These are phyloP conservation scores for Populus alba DNA, from an alignment of 345 rosid genomes.

Conservation along the genomic window DNA sequence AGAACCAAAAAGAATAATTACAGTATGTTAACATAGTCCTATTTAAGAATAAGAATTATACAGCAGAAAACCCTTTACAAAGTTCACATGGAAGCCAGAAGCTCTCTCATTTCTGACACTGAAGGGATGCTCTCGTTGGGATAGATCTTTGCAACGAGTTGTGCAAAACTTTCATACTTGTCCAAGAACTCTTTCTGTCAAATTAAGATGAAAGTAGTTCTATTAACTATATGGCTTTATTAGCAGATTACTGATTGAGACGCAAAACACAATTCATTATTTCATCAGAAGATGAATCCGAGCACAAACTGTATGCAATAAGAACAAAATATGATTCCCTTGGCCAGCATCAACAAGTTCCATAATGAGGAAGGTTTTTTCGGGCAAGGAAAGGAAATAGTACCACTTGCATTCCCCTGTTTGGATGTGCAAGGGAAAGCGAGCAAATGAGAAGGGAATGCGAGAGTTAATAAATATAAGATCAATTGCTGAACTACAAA, in stretches of 20 bases:
- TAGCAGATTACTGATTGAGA: background rate
- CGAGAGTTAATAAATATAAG: background rate
- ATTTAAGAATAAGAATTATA: background rate
- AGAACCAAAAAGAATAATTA: conserved; percentile 20
- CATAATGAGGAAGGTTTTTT: background rate
- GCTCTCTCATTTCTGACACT: conserved; percentile 73
- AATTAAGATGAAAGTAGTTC: background rate
- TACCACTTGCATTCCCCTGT: background rate
- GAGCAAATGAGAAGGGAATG: background rate
- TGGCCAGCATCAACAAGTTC: background rate
- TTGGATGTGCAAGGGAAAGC: background rate
- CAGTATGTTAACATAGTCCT: conserved; percentile 18
- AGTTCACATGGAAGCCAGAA: conserved; percentile 73
- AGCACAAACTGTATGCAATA: background rate
- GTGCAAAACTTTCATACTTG: conserved; percentile 91
- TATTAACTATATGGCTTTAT: background rate
- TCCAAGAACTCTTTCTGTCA: conserved; percentile 91
- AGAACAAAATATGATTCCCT: background rate
- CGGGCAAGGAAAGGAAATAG: background rate
- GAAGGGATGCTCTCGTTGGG: conserved; percentile 72
- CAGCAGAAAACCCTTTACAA: conserved; percentile 9
- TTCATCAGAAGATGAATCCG: background rate
- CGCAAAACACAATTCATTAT: background rate
- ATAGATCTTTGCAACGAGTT: conserved; percentile 83
- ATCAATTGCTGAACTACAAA: background rate